Evolutionary conservation across 768 basidiomycete genomes (phyloP).

Genomic region (Punctularia strigosozonata): DNA sequence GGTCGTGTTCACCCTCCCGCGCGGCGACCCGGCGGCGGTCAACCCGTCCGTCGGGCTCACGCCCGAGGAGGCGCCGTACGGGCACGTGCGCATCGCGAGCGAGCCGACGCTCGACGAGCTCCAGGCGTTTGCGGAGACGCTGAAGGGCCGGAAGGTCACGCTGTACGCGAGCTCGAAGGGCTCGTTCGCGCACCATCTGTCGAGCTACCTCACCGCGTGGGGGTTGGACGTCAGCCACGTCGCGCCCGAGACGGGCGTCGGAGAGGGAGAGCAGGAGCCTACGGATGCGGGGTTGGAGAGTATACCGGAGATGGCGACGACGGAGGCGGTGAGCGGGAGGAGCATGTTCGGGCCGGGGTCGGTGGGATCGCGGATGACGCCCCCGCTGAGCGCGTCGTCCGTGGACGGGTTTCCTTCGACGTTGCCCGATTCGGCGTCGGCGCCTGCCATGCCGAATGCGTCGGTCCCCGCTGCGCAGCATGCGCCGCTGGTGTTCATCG

Average conservation of each 20-base stretch:
- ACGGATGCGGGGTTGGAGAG: too few relatives aligned
- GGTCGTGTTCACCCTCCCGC: slow-evolving; percentile 50
- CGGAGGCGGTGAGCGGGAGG: background rate
- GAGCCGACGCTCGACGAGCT: slow-evolving; percentile 81
- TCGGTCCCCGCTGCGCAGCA: slow-evolving; percentile 14
- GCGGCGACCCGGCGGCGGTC: slow-evolving; percentile 36
- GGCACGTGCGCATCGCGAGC: slow-evolving; percentile 35
- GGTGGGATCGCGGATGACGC: background rate
- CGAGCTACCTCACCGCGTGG: slow-evolving; percentile 89
- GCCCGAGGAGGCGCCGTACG: slow-evolving; percentile 35
- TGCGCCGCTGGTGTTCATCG: slow-evolving; percentile 75
- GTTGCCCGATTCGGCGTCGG: slow-evolving; percentile 6
- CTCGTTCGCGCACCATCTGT: slow-evolving; percentile 85
- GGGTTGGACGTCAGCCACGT: slow-evolving; percentile 87
- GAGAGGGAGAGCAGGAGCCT: slow-evolving; percentile 15
- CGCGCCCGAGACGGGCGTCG: slow-evolving; percentile 44
- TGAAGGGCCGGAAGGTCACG: slow-evolving; percentile 74
- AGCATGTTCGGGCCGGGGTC: background rate
- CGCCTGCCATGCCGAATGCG: slow-evolving; percentile 6
- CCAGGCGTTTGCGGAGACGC: slow-evolving; percentile 62
- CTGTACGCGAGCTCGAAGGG: slow-evolving; percentile 82
- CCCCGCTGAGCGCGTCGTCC: background rate
- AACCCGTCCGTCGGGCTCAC: slow-evolving; percentile 26
- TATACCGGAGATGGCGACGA: background rate
- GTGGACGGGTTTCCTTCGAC: background rate